Base-by-base conservation (phyloP, 805 yeast genomes). In the Starmera quercuum region DNA sequence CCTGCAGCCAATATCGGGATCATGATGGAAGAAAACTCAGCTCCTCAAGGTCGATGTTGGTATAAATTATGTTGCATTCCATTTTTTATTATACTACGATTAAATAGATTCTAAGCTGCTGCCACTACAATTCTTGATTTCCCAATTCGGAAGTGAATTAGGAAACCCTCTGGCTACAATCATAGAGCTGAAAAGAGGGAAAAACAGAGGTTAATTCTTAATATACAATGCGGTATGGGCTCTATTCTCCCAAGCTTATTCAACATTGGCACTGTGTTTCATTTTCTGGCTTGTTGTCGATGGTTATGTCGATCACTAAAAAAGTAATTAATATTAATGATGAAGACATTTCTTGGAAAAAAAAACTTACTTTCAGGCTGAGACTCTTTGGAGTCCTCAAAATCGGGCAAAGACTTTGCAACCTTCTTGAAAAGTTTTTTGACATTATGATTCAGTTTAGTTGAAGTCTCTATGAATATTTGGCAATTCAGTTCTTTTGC, bases 371-470 rank as follows among this genome's bases (percentile, higher is more conserved):
- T 35, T 13, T 51, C 56, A 16, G 53, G 52, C 23, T 39, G 43
- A 21, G 46, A 47, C 5, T 37, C 39, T 26, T 42, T 46, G 4
- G 38, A 26, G 11, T 59, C 58, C 45, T 74, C 79, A 51, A 85
- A 77, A 35, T 88, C 97, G 2, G 97, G 97, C 39, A 92, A 69
- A 37, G 84, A 75, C 53, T 83, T 83, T 11, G 97, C 98, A 41
- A 90, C 83, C 53, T 82, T 83, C 53, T 87, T 85, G 63, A 92
- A 90, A 42, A 92, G 63, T 35, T 76, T 73, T 61, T 90, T 90
- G 36, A 92, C 96, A 48, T 92, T 92, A 57, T 88, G 83, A 21
- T 96, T 96, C 30, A 87, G 87, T 61, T 88, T 90, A 9, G 97
- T 90, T 39, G 95, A 82, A 2, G 97, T 90, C 54, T 92, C 98